These are phyloP conservation scores for Beauveria sp. DNA, from an alignment of 2,329 filamentous ascomycete species.

Conservation along the genomic window DNA sequence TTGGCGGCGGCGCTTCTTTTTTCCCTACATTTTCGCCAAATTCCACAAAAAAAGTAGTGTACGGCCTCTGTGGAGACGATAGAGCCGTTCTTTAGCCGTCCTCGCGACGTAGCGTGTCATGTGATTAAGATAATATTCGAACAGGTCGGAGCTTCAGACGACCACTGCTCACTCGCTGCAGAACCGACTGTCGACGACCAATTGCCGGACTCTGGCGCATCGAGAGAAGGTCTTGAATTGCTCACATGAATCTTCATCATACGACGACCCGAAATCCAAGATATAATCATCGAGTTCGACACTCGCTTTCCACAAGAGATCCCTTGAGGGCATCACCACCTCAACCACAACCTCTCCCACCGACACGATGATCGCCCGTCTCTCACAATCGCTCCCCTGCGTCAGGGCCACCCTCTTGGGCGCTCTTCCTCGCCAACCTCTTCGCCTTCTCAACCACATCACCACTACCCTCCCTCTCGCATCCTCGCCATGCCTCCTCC, in stretches of 20 bases:
- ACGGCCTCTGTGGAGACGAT: conserved; percentile 20
- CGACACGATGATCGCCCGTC: conserved; percentile 3
- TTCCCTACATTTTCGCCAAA: conserved; percentile 29
- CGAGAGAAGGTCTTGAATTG: background rate
- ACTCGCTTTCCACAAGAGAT: background rate
- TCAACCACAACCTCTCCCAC: background rate
- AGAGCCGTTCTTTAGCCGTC: conserved; percentile 27
- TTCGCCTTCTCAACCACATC: background rate
- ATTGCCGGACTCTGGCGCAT: background rate
- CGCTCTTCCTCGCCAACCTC: background rate
- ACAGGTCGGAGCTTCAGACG: background rate
- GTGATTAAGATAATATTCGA: conserved; percentile 29
- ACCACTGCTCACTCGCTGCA: background rate
- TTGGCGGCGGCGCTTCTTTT: conserved; percentile 18
- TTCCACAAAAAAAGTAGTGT: conserved; percentile 25
- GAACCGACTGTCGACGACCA: background rate
- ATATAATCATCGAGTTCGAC: background rate
- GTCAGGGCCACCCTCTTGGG: background rate
- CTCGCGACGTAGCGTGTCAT: conserved; percentile 20
- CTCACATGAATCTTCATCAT: background rate
- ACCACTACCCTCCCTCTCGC: background rate
- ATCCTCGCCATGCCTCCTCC: background rate
- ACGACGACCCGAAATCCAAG: background rate
- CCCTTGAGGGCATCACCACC: background rate
- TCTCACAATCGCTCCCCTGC: conserved; percentile 11